Conservation (phyloP, 2,329 filamentous ascomycete species). For the Zymoseptoria pseudotritici region DNA sequence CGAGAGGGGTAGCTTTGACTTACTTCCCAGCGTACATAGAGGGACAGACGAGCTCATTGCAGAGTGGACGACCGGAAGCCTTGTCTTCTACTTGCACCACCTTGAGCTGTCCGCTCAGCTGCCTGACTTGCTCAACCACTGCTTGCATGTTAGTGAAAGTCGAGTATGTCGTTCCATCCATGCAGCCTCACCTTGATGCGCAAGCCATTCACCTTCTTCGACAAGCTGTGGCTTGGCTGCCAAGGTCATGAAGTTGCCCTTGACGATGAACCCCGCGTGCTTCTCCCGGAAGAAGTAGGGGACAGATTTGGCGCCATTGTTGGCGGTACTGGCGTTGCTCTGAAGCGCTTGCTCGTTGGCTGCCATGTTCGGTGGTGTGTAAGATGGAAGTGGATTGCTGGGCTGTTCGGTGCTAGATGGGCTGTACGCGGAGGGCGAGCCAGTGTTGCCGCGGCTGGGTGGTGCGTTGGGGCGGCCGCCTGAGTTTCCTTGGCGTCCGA, state of each 20-base stretch:
- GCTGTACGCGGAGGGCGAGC: conserved; percentile 28
- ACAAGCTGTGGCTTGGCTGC: conserved; percentile 89
- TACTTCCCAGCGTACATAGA: conserved; percentile 92
- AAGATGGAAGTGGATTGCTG: conserved; percentile 23
- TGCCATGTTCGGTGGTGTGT: conserved; percentile 54
- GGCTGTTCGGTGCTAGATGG: conserved; percentile 23
- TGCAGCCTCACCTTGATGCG: conserved; percentile 68
- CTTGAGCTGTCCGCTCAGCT: conserved; percentile 81
- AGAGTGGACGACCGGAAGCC: conserved; percentile 65
- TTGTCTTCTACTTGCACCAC: conserved; percentile 73
- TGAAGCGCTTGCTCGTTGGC: conserved; percentile 52
- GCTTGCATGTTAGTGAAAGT: conserved; percentile 1
- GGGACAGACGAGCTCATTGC: conserved; percentile 75
- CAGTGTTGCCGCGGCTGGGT: conserved; percentile 26
- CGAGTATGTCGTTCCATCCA: neutral
- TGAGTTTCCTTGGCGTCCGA: conserved; percentile 22
- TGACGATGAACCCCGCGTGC: conserved; percentile 81
- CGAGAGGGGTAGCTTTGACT: conserved; percentile 37
- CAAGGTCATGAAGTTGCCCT: conserved; percentile 94
- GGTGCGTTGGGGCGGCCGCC: conserved; percentile 18
- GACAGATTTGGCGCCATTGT: conserved; percentile 48
- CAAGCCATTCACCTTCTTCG: conserved; percentile 91
- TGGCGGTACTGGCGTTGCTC: conserved; percentile 24
- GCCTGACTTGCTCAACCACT: conserved; percentile 90
- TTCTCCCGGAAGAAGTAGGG: conserved; percentile 69